Evolutionary conservation across 768 basidiomycete genomes (phyloP), one percentile per base, ranked within the genome.

Genomic region (Pisolithus marmoratus): DNA sequence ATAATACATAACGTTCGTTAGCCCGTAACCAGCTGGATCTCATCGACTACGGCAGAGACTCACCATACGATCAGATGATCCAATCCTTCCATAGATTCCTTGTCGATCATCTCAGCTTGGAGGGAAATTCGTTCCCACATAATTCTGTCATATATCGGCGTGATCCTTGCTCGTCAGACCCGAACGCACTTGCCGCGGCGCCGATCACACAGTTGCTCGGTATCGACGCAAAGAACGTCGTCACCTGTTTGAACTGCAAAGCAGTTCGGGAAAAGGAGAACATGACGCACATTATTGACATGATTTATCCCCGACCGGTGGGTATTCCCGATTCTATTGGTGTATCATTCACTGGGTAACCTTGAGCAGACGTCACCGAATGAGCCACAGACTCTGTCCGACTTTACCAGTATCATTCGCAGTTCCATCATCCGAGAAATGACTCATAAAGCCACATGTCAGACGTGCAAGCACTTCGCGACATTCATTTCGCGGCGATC

Each of bases 41-140:
- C 38, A 81, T 95, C 53, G 96, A 98, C 62, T 90, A 87, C 52
- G 89, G 89, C 12, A 78, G 85, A 43, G 89, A 94, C 58, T 73
- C 76, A 9, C 73, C 74, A n/a, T 92, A 97, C 58, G 85, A 83
- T 0, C 83, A 87, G 47, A 86, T 91, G 72, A 97, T 98, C 38
- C 96, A 97, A 68, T 81, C 82, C 15, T 97, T 97, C 75, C 93
- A 97, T 65, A 84, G 95, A 20, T 97, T 96, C 73, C 76, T 96
- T 37, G 70, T 97, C 48, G 94, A 97, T 54, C 85, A 86, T 48
- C 76, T 97, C 58, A 82, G 79, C 52, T 76, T 78, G 3, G 91
- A 94, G 68, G 85, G 85, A 4, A 87, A 83, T 55, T 65, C 68
- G 22, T 82, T 77, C 59, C 80, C 81, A 22, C 68, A 78, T 41